phyloP scores from a whole-genome alignment of 1,139 yeast genomes.

The Candida sanyaensis region DNA sequence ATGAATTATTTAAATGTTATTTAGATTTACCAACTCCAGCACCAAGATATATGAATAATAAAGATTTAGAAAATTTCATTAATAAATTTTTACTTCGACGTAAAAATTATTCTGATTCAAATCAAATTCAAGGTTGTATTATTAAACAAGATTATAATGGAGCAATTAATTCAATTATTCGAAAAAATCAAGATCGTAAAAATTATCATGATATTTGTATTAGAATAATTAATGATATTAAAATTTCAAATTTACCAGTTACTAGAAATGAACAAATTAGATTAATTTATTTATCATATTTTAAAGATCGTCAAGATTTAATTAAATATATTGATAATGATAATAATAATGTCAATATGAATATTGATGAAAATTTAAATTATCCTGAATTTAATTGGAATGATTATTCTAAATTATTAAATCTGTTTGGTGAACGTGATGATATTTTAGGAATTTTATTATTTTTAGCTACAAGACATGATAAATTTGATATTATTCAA shows the following conservation, averaged over 20 bases:
- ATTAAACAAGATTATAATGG: not conserved
- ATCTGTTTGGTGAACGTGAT: slow-evolving; percentile 7
- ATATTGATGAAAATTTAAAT: slow-evolving; percentile 10
- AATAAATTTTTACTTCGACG: slow-evolving; percentile 21
- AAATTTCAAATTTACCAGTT: slow-evolving; percentile 26
- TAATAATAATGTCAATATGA: slow-evolving; percentile 1
- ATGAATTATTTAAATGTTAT: slow-evolving; percentile 32
- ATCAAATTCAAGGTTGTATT: slow-evolving; percentile 4
- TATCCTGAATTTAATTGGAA: slow-evolving; percentile 21
- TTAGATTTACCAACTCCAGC: slow-evolving; percentile 35
- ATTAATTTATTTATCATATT: slow-evolving; percentile 31
- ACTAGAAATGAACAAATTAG: slow-evolving; percentile 31
- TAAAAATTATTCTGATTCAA: slow-evolving; percentile 7
- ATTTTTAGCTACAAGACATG: slow-evolving; percentile 29
- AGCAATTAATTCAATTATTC: not conserved
- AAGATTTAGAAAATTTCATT: slow-evolving; percentile 42
- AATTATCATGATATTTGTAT: slow-evolving; percentile 23
- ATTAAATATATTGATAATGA: slow-evolving; percentile 5
- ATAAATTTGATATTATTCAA: slow-evolving; percentile 15
- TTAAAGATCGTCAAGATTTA: slow-evolving; percentile 28
- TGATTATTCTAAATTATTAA: slow-evolving; percentile 20
- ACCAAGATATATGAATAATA: slow-evolving; percentile 30
- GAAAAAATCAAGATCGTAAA: slow-evolving; percentile 14
- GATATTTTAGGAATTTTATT: slow-evolving; percentile 18
- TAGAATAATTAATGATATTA: slow-evolving; percentile 29